phyloP scores from a whole-genome alignment of 1,139 yeast species.

The Debaryomyces robertsiae region DNA sequence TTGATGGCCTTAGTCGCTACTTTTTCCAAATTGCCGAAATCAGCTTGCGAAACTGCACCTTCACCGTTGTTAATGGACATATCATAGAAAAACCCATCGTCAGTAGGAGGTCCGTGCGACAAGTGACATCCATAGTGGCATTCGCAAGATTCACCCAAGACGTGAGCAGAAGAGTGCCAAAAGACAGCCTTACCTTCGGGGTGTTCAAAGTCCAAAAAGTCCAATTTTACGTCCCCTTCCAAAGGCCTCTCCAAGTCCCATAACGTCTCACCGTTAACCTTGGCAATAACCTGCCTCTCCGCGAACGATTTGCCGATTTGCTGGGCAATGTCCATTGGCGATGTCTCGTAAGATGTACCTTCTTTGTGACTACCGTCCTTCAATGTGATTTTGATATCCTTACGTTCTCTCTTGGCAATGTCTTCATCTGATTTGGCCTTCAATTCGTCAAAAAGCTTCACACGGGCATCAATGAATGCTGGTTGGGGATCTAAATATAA shows the following conservation, averaged over 20 bases:
- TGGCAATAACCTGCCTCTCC: conserved; percentile 88
- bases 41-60: conserved; percentile 73
- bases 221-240: conserved; percentile 70
- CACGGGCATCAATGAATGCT: conserved; percentile 75
- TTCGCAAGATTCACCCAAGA: conserved; percentile 97
- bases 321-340: conserved; percentile 84
- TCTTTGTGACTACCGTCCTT: conserved; percentile 82
- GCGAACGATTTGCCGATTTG: conserved; percentile 78
- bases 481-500: conserved; percentile 76
- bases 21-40: conserved; percentile 81
- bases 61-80: conserved; percentile 86
- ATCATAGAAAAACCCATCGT: conserved; percentile 97
- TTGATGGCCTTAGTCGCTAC: conserved; percentile 90
- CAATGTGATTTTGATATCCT: conserved; percentile 73
- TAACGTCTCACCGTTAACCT: conserved; percentile 75
- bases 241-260: conserved; percentile 98
- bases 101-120: conserved; percentile 91
- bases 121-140: conserved; percentile 94
- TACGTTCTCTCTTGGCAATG: conserved; percentile 58
- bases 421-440: conserved; percentile 77
- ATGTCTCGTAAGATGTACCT: conserved; percentile 86
- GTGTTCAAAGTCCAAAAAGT: conserved; percentile 65
- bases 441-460: conserved; percentile 76
- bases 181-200: conserved; percentile 94
- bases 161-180: conserved; percentile 99